Base-by-base conservation (phyloP, 2,329 filamentous ascomycete species). In the Neofusicoccum kwambonambiense region DNA sequence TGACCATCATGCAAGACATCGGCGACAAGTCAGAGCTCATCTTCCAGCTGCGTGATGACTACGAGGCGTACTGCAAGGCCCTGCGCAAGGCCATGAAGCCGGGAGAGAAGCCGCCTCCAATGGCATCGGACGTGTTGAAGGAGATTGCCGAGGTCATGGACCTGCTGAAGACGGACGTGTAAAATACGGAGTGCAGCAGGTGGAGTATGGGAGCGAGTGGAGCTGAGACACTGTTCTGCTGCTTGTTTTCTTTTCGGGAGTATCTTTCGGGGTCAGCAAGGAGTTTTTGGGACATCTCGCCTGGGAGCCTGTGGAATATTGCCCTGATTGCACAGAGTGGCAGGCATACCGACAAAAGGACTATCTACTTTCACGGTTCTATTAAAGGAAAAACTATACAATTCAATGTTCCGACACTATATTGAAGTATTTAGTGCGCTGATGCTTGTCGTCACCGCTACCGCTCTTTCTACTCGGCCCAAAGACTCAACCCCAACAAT, bases 1-100 rank as follows among this genome's bases (percentile, higher is more conserved):
- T 60, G 41, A 35, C 56, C 56, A 60, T 60, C 41, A 60, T 60
- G 56, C 56, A 60, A 9, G 56, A 60, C 22, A 60, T 60, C 15
- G 56, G 56, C 31, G 27, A 15, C 42, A 22, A 27, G 11, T 60
- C 56, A 19, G 42, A 60, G 15, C 31, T 17, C 27, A 60, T 60
- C 22, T 60, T 47, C 42, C 8, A n/a, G 27, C 56, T 60, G 15
- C 56, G 56, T 42, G 56, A 60, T 15, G 42, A 60, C 41, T 60
- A 60, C 15, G 37, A 60, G 31, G 31, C n/a, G 15, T 60, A 60
- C 41, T 60, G 56, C 41, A 12, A 35, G 1, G 8, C 2, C 5
- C 3, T 60, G 4, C 56, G 42, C 6, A 47, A n/a, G 27, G 11
- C 22, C 9, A 35, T 60, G 56, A 60, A 60, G 56, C 56, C 41